Evolutionary conservation across 2,329 filamentous ascomycete species (phyloP).

Genomic region (Talaromyces sp.): DNA sequence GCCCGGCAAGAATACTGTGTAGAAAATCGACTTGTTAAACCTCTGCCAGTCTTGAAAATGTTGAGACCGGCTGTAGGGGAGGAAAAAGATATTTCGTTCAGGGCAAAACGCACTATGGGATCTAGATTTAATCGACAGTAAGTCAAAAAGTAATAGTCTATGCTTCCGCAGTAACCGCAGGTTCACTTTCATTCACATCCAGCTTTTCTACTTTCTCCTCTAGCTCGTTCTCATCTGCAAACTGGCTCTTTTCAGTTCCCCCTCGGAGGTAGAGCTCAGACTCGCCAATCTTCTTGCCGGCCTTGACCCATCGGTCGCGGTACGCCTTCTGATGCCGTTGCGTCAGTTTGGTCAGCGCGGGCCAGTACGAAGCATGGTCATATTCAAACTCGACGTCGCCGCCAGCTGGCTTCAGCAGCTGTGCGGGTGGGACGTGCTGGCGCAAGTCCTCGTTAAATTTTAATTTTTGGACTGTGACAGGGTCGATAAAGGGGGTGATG

Average conservation of each 20-base stretch:
- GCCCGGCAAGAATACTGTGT: no score
- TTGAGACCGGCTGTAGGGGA: no score
- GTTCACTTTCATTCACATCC: slow-evolving; percentile 4
- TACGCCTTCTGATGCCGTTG: slow-evolving; percentile 58
- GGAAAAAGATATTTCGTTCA: no score
- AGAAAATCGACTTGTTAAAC: no score
- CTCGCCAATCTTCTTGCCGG: slow-evolving; percentile 77
- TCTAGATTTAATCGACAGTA: no score
- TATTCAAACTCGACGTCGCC: slow-evolving; percentile 87
- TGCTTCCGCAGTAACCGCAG: background rate
- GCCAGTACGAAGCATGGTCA: slow-evolving; percentile 85
- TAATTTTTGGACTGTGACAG: slow-evolving; percentile 86
- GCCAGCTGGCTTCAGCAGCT: slow-evolving; percentile 73
- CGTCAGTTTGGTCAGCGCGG: slow-evolving; percentile 68
- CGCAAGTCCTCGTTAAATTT: slow-evolving; percentile 94
- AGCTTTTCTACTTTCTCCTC: slow-evolving; percentile 16
- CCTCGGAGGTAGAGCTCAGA: slow-evolving; percentile 82
- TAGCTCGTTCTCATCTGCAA: slow-evolving; percentile 2
- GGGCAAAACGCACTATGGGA: no score
- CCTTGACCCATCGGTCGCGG: slow-evolving; percentile 67
- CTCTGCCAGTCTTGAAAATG: no score
- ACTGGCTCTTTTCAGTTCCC: slow-evolving; percentile 35
- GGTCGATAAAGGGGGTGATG: slow-evolving; percentile 94
- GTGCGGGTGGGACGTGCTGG: slow-evolving; percentile 71
- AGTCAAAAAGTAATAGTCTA: no score